A percentile compares a stretch with the other conserved stretches of the same genome.
These are phyloP conservation scores for Pleurostoma richardsiae DNA, from an alignment of 2,329 filamentous ascomycete genomes.

Conservation along the genomic window DNA sequence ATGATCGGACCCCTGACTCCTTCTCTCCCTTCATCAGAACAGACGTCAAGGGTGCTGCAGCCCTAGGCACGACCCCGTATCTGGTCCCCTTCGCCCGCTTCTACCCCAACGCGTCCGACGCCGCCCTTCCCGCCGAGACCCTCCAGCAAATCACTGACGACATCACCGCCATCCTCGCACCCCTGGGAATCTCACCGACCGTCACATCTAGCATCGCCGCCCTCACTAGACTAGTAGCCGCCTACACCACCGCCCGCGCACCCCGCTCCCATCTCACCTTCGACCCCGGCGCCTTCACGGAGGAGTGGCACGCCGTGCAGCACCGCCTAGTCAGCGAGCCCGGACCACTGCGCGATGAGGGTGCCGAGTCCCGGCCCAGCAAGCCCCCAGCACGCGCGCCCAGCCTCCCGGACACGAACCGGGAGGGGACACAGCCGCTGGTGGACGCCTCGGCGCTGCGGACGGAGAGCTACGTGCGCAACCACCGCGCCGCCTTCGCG, in stretches of 20 bases:
- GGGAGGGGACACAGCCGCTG: neutral
- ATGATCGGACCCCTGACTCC: no score
- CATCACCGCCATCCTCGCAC: slow-evolving; percentile 14
- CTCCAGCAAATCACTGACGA: slow-evolving; percentile 8
- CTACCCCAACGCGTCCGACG: slow-evolving; percentile 15
- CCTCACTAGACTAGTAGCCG: slow-evolving; percentile 18
- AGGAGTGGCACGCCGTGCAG: slow-evolving; percentile 23
- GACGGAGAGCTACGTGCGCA: slow-evolving; percentile 14
- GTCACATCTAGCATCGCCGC: slow-evolving; percentile 17
- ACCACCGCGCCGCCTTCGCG: slow-evolving; percentile 15
- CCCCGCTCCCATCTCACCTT: slow-evolving; percentile 10
- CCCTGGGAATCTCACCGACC: slow-evolving; percentile 13
- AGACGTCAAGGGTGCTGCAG: slow-evolving; percentile 27
- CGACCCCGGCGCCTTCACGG: slow-evolving; percentile 23
- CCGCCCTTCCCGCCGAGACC: slow-evolving; percentile 11
- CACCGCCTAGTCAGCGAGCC: slow-evolving; percentile 20
- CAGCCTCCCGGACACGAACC: no score
- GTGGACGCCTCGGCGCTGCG: neutral
- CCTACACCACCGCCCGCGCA: slow-evolving; percentile 14
- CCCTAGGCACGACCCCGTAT: slow-evolving; percentile 22
- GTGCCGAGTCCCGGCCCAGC: neutral
- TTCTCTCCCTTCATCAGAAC: slow-evolving; percentile 15
- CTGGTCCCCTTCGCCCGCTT: slow-evolving; percentile 19
- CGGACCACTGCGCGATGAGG: slow-evolving; percentile 15
- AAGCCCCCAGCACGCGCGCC: neutral